Base-by-base conservation (phyloP, 805 yeast species). In the Yarrowia sp. region DNA sequence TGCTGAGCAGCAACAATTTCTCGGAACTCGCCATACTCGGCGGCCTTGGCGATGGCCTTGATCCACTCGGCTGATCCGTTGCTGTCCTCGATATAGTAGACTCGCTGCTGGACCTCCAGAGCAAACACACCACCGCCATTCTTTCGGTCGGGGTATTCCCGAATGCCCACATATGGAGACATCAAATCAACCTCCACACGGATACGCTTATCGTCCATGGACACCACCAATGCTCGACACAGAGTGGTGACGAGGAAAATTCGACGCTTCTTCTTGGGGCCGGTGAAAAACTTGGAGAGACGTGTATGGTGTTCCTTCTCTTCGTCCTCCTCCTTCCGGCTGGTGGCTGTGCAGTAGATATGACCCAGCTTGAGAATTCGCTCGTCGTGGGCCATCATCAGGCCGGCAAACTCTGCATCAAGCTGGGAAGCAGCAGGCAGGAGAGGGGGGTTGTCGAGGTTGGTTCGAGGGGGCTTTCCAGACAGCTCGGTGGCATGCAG, bases 361-460 rank as follows among this genome's bases (percentile, higher is more conserved):
- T 77, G 75, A 1, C 84, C 85, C 14, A 79, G 68, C 63, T 77
- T 77, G 63, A 82, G 66, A 7, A 83, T 75, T 49, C 86, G 75
- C 71, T 83, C 87, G 38, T 80, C 80, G 9, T 77, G 73, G 59
- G 78, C 77, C 16, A 70, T 71, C 54, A 83, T 75, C 62, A 79
- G 75, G 28, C 70, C 70, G 10, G 77, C 73, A 83, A 84, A 83
- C 24, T 84, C 84, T 4, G 77, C 72, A 67, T 83, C 87, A 2
- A 81, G 68, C 11, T 79, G 71, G 0, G 81, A 74, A n/a, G 77
- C 68, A 1, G 85, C 83, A 8, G 80, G 77, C 2, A 79, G 77
- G 19, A 30, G 22, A 10, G 49, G 49, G 6, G 63, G 63, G 51
- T 58, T 58, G 24, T 58, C 63, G 36, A 58, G 63, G 32, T 30